Base-by-base conservation (phyloP, 225 moss, liverwort and hornwort genomes). In the Physcomitrellopsis africana region DNA sequence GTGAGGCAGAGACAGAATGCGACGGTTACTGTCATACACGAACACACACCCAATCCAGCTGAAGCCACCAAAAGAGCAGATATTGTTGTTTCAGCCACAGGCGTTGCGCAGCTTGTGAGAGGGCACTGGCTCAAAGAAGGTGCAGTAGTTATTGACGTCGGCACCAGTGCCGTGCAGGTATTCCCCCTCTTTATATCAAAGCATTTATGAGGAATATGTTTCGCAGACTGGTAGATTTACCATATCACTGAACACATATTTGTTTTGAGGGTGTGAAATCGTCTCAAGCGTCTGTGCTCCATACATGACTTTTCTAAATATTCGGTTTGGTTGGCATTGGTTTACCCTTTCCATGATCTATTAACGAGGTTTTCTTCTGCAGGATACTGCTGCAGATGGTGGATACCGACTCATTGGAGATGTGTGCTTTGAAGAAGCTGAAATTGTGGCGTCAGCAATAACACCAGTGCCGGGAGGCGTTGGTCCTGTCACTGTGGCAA, bases 391-490 rank as follows among this genome's bases (percentile, higher is more conserved):
- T 66, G 82, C 82, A 76, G 86, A 93, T 27, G 87, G 89, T 63
- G 94, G 94, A 12, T 99, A 87, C 74, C 88, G 93, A 24, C 88
- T 99, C 56, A 91, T 89, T 69, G 97, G 97, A 47, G 97, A 99
- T 37, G 97, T 99, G 19, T 91, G 91, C 73, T 99, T 86, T 53
- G 93, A 94, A 81, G 97, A 99, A 83, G 97, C 94, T 15, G 53
- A 80, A 64, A 79, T 65, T 53, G 94, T 99, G 60, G 97, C 94
- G 20, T 89, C 90, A 23, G 91, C 89, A 55, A 93, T 99, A 44
- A 90, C 93, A 62, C 97, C 94, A 51, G 97, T 99, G 53, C 97
- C 97, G 22, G 94, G 97, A 74, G 97, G 97, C 29, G 85, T 99
- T 17, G 97, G 94, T 23, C 97, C 94, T 37, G 94, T 99, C 72